Percentiles rank a stretch among this genome's conserved stretches.
These are phyloP conservation scores for Adiantum capillusveneris DNA, from an alignment of 75 land plant species.

Conservation along the genomic window DNA sequence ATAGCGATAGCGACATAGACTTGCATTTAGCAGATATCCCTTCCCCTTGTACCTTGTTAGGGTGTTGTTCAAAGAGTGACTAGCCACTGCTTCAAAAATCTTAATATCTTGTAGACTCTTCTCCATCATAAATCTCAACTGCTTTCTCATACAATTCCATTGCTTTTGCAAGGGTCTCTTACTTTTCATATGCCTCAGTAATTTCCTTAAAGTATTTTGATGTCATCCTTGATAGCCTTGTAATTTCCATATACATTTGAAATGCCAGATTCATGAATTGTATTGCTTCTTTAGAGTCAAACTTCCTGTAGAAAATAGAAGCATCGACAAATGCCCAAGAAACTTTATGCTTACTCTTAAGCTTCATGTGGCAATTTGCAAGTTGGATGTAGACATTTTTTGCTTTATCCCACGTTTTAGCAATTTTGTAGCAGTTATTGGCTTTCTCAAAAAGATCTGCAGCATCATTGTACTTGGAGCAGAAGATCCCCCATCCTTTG, in stretches of 20 bases:
- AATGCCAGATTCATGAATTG: conserved; percentile 48
- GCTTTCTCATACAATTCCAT: conserved; percentile 66
- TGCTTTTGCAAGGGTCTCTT: conserved; percentile 58
- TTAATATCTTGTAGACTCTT: conserved; percentile 75
- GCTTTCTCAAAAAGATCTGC: conserved; percentile 80
- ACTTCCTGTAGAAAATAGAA: conserved; percentile 67
- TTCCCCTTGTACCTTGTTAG: conserved; percentile 89
- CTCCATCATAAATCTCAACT: conserved; percentile 80
- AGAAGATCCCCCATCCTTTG: conserved; percentile 72
- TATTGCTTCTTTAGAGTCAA: conserved; percentile 44
- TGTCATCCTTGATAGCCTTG: conserved; percentile 75
- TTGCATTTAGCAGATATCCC: conserved; percentile 89
- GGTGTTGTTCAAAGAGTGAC: conserved; percentile 56
- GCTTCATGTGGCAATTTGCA: conserved; percentile 72
- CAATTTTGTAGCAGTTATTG: conserved; percentile 75
- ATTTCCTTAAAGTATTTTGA: conserved; percentile 84
- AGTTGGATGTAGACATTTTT: conserved; percentile 57
- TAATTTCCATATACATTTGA: conserved; percentile 60
- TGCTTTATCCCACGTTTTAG: conserved; percentile 80
- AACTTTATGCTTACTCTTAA: conserved; percentile 85
- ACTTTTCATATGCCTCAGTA: conserved; percentile 73
- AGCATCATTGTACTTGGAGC: conserved; percentile 83
- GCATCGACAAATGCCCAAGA: conserved; percentile 71
- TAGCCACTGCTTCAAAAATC: conserved; percentile 80
- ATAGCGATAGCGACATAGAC: conserved; percentile 80